Evolutionary conservation across 2,329 filamentous ascomycete genomes (phyloP), one percentile per base, ranked within the genome.

Genomic region (Endothia cerciana): DNA sequence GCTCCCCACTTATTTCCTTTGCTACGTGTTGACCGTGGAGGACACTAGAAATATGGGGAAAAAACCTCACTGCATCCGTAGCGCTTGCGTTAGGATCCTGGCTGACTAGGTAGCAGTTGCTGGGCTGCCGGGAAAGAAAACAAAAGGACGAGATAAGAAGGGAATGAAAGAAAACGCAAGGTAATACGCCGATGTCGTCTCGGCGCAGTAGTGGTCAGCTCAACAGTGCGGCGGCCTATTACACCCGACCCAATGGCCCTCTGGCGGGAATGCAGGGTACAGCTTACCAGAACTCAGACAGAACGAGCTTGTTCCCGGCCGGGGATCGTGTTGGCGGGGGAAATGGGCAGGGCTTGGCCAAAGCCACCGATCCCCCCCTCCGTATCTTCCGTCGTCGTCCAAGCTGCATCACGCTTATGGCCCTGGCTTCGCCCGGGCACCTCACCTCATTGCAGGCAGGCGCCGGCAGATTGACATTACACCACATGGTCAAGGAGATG

Each of bases 271-370:
- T 55, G 51, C 51, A 55, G 51, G 51, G 51, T 55, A 28, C 51
- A 55, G 47, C 47, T 51, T 22, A 33, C 17, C 51, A 36, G 30
- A n/a, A n/a, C n/a, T n/a, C n/a, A n/a, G n/a, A n/a, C n/a, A n/a
- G n/a, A 55, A 36, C 36, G 36, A 33, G 51, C 51, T 36, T 55
- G 51, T 55, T 55, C 28, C 51, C 30, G 51, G 51, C 28, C 51
- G 51, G 30, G 51, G 36, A 22, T 55, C 28, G 13, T n/a, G 19
- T 55, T 55, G 28, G 28, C 17, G 51, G 51, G 51, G 51, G 28
- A 19, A 43, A 43, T 11, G 13, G 19, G 15, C 13, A 43, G 19
- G 19, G 4, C 11, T 51, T 28, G 25, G 28, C 22, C 11, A 30
- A 51, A 51, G 47, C 47, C 47, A 51, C 47, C 25, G 30, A 22